Evolutionary conservation across 768 basidiomycete species (phyloP), one percentile per base, ranked within the genome.

Genomic region (Tephrocybe sp.): DNA sequence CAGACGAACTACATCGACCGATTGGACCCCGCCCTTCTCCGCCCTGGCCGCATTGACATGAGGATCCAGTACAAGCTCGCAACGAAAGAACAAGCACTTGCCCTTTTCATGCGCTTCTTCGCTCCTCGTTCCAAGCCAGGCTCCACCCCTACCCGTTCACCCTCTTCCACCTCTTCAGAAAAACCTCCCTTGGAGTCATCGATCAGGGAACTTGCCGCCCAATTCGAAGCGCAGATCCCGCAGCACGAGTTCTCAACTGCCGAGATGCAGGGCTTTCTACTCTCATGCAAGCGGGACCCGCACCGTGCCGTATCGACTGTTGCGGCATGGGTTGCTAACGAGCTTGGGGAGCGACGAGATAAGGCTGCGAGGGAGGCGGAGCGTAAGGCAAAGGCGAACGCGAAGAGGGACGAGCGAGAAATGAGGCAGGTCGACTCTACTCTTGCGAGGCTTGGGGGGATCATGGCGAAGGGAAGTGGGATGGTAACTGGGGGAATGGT

Each of bases 261-360:
- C 0, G 80, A 84, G 49, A 68, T 87, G 2, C 84, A 85, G 58
- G 81, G 82, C 0, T 85, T 76, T 62, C 68, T 85, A 11, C 68
- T 86, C 6, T 58, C 62, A 9, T 70, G 70, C 53, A 78, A 79
- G 56, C 70, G 65, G 40, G 55, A 72, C 39, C 75, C 78, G 0
- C 58, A 54, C 37, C 56, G 61, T 3, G 77, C 77, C 0, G 71
- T 65, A 0, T 53, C 42, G 15, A 66, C 61, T n/a, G 58, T 66
- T 10, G 57, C 54, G 6, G 66, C 56, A n/a, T 85, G 83, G 80
- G 69, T 81, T 1, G 64, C 67, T 23, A 48, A 66, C 8, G 69
- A 74, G 57, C 58, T 68, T 23, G 55, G 48, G 18, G 70, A 76
- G 52, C 58, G 64, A 37, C 53, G 55, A 40, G 71, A 68, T 55